phyloP scores from a whole-genome alignment of 805 yeast species.

The Metschnikowia gelsemii region DNA sequence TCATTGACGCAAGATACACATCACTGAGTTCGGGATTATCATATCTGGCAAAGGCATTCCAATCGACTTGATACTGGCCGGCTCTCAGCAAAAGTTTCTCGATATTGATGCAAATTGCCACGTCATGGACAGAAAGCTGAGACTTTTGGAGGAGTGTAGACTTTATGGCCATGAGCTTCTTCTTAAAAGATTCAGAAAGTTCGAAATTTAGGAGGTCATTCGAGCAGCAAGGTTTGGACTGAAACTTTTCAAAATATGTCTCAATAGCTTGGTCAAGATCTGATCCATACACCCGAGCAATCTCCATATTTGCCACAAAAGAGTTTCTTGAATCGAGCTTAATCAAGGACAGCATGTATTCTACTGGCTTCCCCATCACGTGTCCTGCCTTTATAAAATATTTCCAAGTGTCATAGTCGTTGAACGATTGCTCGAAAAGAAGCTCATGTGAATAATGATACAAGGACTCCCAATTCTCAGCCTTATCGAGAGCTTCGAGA shows the following conservation, averaged over 20 bases:
- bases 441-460: constrained; percentile 23
- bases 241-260: constrained; percentile 46
- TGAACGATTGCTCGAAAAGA: constrained; percentile 50
- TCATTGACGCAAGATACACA: constrained; percentile 15
- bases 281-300: constrained; percentile 29
- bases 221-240: constrained; percentile 62
- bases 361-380: constrained; percentile 32
- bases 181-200: constrained; percentile 9
- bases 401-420: constrained; percentile 80
- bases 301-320: constrained; percentile 51
- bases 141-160: constrained; percentile 1
- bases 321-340: constrained; percentile 50
- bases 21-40: constrained; percentile 14
- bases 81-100: constrained; percentile 12
- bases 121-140: constrained; percentile 3
- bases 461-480: constrained; percentile 46
- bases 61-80: constrained; percentile 3
- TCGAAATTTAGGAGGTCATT: constrained; percentile 45
- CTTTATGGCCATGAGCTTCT: constrained; percentile 1
- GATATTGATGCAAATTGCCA: constrained; percentile 9
- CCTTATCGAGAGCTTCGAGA: constrained; percentile 45
- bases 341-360: constrained; percentile 24
- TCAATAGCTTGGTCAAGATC: constrained; percentile 30
- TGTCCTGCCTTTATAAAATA: constrained; percentile 47
- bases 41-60: constrained; percentile 7